phyloP scores from a whole-genome alignment of 1,284 basidiomycete genomes.

The Sanghuangporus weigelae region DNA sequence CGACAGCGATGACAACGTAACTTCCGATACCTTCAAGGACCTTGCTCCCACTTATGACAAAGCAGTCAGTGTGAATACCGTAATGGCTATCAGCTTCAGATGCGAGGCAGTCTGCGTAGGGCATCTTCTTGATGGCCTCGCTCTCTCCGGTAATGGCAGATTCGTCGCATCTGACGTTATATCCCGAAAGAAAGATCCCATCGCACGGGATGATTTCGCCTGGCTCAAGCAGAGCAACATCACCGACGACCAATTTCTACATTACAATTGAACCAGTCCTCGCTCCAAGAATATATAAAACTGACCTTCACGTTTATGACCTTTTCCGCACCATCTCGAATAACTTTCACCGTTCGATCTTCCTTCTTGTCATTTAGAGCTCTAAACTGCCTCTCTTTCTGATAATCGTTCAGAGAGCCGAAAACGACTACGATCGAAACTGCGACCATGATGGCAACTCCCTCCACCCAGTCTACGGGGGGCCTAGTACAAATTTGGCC shows the following conservation, averaged over 20 bases:
- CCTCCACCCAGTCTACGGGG: conserved; percentile 94
- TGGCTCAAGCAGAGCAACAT: conserved; percentile 87
- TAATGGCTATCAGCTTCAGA: conserved; percentile 20
- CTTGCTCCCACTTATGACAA: conserved; percentile 90
- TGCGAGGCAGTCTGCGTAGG: conserved; percentile 69
- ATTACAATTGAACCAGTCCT: background rate
- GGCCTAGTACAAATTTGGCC: conserved; percentile 41
- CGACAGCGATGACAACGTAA: conserved; percentile 82
- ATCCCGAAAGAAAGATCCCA: conserved; percentile 87
- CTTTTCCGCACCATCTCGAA: conserved; percentile 77
- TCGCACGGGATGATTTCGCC: conserved; percentile 96
- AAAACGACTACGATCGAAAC: conserved; percentile 82
- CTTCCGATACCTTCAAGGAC: conserved; percentile 91
- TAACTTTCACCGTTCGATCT: conserved; percentile 87
- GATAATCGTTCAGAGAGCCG: conserved; percentile 90
- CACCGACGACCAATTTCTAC: conserved; percentile 89
- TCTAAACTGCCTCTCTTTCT: conserved; percentile 97
- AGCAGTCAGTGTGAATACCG: conserved; percentile 77
- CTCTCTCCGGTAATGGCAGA: conserved; percentile 95
- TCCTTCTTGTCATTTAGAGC: conserved; percentile 52
- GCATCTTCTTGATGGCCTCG: conserved; percentile 87
- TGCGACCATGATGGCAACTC: conserved; percentile 77
- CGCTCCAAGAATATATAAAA: background rate
- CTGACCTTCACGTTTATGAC: conserved; percentile 66
- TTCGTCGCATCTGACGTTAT: conserved; percentile 95